Evolutionary conservation across 257 asterid species (phyloP), one percentile per base, ranked within the genome.

Genomic region (Hygrophila difformis): DNA sequence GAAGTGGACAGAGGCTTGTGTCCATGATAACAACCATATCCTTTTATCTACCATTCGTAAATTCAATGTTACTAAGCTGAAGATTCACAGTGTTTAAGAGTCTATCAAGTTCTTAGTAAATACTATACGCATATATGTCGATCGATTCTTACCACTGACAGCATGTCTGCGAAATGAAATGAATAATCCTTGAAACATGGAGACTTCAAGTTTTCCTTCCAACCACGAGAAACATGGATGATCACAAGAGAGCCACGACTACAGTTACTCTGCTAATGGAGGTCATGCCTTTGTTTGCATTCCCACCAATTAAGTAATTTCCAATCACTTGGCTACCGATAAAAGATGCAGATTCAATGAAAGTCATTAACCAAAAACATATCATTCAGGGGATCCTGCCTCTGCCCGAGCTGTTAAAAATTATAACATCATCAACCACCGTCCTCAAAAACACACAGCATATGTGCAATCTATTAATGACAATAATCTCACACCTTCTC

Each of bases 351-450:
- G 86, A 75, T 61, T 76, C 92, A 47, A 57, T 51, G 65, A 86
- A 80, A 33, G 79, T 70, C 99, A 91, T 91, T 63, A 83, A 50
- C 99, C 99, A 91, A 71, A n/a, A 86, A 87, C 94, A 82, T 72
- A 53, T 91, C 95, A 69, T 82, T 91, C 64, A 74, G 60, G 31
- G 73, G 57, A 55, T 91, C 99, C 56, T 78, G 93, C 82, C 93
- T 72, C 67, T 76, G 93, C 51, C 87, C 97, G 19, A 73, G 65
- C 99, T 91, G 82, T 73, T 71, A 46, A 42, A 31, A 11, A n/a
- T n/a, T n/a, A n/a, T n/a, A n/a, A n/a, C n/a, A n/a, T n/a, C n/a
- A n/a, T n/a, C n/a, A n/a, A n/a, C n/a, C n/a, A n/a, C n/a, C n/a
- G n/a, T n/a, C n/a, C n/a, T 39, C 6, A 31, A 57, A 15, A 47